Conservation (phyloP, 768 basidiomycete species). For the Boletellus emodensis region DNA sequence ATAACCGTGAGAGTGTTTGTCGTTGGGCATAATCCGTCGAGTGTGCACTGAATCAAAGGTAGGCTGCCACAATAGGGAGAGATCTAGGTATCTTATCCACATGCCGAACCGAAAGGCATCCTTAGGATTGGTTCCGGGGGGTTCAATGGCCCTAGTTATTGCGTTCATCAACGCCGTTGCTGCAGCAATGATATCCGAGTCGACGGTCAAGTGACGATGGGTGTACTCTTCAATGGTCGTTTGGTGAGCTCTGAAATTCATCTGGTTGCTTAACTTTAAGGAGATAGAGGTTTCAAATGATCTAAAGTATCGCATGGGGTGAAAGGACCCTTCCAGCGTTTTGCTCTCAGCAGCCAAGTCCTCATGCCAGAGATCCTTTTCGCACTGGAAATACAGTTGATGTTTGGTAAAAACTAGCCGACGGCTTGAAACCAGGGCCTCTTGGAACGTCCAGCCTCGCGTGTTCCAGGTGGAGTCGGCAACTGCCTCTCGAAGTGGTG, state of each 20-base stretch:
- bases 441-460: constrained; percentile 26
- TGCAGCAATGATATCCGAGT: constrained; percentile 15
- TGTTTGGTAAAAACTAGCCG: constrained; percentile 20
- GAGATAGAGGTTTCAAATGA: not conserved
- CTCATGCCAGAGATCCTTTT: constrained; percentile 19
- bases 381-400: constrained; percentile 22
- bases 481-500: constrained; percentile 5
- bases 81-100: constrained; percentile 13
- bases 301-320: constrained; percentile 6
- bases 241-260: constrained; percentile 5
- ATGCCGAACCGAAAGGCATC: constrained; percentile 11
- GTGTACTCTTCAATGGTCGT: constrained; percentile 9
- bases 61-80: constrained; percentile 22
- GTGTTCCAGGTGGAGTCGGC: constrained; percentile 14
- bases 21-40: constrained; percentile 2
- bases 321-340: not conserved
- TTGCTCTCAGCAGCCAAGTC: constrained; percentile 19
- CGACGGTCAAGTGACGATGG: constrained; percentile 8
- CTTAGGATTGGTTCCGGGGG: not conserved
- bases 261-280: not conserved
- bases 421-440: constrained; percentile 18
- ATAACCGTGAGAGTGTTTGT: not conserved
- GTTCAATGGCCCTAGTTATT: not conserved
- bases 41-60: constrained; percentile 5
- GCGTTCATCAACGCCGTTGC: constrained; percentile 8